Conservation (phyloP, 2,329 filamentous ascomycete genomes). For the Xylariaceae sp. region DNA sequence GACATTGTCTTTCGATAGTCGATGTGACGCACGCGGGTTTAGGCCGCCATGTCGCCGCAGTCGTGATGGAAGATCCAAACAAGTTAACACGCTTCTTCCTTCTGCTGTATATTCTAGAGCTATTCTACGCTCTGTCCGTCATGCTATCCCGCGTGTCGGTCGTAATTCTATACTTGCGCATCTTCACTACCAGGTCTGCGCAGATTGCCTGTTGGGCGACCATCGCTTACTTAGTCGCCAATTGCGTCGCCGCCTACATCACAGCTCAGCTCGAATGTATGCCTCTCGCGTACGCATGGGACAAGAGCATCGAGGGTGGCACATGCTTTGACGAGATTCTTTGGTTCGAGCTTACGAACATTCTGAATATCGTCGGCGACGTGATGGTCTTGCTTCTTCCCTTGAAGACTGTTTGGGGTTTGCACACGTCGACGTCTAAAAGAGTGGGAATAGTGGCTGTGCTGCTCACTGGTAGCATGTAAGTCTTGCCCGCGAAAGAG, state of each 20-base stretch:
- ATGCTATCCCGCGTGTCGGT: constrained; percentile 12
- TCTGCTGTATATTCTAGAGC: constrained; percentile 4
- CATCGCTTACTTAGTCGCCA: not conserved
- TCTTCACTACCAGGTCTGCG: not conserved
- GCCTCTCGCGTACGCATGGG: not conserved
- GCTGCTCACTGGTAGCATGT: not conserved
- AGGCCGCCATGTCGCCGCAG: not conserved
- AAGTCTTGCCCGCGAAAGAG: not conserved
- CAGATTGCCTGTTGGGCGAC: not conserved
- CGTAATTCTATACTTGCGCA: not conserved
- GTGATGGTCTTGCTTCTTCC: constrained; percentile 57
- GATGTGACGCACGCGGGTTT: constrained; percentile 3
- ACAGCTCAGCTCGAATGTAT: not conserved
- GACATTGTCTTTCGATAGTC: not conserved
- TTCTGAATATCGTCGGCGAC: constrained; percentile 62
- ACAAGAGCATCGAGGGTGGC: not conserved
- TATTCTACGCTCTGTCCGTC: constrained; percentile 3
- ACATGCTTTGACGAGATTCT: not conserved
- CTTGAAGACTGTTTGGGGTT: constrained; percentile 51
- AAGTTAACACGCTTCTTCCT: not conserved
- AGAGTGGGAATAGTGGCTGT: not conserved
- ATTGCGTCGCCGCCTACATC: not conserved
- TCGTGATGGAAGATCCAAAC: constrained; percentile 5
- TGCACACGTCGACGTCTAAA: constrained; percentile 39
- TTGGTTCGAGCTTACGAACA: constrained; percentile 1